phyloP scores from a whole-genome alignment of 108 stramenopile genomes.

The Bacterosira constricta region DNA sequence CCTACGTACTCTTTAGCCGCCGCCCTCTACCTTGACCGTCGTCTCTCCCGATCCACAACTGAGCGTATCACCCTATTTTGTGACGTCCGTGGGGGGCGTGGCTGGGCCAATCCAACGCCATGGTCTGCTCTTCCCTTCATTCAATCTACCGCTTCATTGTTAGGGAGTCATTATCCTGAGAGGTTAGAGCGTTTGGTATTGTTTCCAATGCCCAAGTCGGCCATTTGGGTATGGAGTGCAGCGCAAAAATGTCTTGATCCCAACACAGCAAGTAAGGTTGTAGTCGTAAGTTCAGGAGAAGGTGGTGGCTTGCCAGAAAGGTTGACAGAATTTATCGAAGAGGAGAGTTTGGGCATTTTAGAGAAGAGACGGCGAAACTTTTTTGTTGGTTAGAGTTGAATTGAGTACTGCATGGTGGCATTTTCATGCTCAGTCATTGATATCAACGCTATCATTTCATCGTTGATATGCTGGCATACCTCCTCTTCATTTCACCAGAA shows the following conservation, averaged over 20 bases:
- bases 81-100: slow-evolving; percentile 73
- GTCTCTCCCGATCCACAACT: slow-evolving; percentile 43
- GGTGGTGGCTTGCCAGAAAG: slow-evolving; percentile 10
- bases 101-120: slow-evolving; percentile 75
- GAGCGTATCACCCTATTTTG: slow-evolving; percentile 63
- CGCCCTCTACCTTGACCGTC: slow-evolving; percentile 69
- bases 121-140: slow-evolving; percentile 65
- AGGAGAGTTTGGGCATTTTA: slow-evolving; percentile 18
- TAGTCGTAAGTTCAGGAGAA: slow-evolving; percentile 29
- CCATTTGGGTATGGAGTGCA: slow-evolving; percentile 44
- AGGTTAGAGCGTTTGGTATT: slow-evolving; percentile 59
- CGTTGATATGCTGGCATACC: too few relatives aligned
- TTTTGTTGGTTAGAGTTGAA: slow-evolving; percentile 20
- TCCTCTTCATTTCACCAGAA: too few relatives aligned
- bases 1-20: slow-evolving; percentile 71
- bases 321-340: slow-evolving; percentile 21
- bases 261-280: slow-evolving; percentile 55
- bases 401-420: not conserved
- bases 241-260: slow-evolving; percentile 66
- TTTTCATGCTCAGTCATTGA: not conserved
- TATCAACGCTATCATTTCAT: too few relatives aligned
- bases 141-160: slow-evolving; percentile 48
- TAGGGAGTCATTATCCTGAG: slow-evolving; percentile 69
- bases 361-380: slow-evolving; percentile 31
- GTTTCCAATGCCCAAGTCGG: slow-evolving; percentile 66